phyloP scores from a whole-genome alignment of 2,329 filamentous ascomycete species.

The Neoarthrinium moseri region DNA sequence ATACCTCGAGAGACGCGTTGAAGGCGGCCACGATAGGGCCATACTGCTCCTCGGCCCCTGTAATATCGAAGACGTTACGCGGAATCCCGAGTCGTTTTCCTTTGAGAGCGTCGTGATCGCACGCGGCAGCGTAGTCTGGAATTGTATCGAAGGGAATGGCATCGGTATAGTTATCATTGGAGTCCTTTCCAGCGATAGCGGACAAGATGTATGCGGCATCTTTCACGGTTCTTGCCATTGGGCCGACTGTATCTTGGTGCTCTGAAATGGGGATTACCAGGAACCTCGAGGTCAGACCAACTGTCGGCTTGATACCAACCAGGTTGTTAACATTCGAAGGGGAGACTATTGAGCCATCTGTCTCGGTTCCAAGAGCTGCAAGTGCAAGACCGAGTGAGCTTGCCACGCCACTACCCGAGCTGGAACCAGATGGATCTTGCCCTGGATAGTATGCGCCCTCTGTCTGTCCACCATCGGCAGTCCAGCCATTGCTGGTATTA shows the following conservation, averaged over 20 bases:
- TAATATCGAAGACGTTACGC: conserved; percentile 51
- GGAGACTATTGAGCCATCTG: conserved; percentile 59
- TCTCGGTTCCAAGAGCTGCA: conserved; percentile 61
- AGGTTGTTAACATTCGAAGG: conserved; percentile 55
- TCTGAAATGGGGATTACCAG: conserved; percentile 65
- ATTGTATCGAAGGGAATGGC: conserved; percentile 53
- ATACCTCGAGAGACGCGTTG: conserved; percentile 47
- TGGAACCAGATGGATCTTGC: conserved; percentile 62
- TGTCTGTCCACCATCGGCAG: conserved; percentile 61
- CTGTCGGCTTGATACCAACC: conserved; percentile 67
- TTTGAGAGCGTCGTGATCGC: conserved; percentile 48
- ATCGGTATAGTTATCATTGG: conserved; percentile 61
- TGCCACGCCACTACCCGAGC: conserved; percentile 60
- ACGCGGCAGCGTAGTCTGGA: conserved; percentile 61
- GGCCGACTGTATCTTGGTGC: conserved; percentile 66
- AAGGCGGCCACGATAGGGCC: conserved; percentile 46
- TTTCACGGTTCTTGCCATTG: conserved; percentile 62
- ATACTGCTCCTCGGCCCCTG: conserved; percentile 10
- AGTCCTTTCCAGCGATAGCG: conserved; percentile 62
- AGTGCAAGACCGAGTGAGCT: conserved; percentile 58
- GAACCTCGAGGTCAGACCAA: conserved; percentile 60
- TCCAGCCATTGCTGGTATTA: conserved; percentile 63
- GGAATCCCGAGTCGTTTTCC: conserved; percentile 65
- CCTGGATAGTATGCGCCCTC: conserved; percentile 59
- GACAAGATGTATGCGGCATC: conserved; percentile 64